A percentile compares a stretch with the other conserved stretches of the same genome.
Conservation (phyloP, 2,329 filamentous ascomycete species). For the Aspergillus pseudonomiae region DNA sequence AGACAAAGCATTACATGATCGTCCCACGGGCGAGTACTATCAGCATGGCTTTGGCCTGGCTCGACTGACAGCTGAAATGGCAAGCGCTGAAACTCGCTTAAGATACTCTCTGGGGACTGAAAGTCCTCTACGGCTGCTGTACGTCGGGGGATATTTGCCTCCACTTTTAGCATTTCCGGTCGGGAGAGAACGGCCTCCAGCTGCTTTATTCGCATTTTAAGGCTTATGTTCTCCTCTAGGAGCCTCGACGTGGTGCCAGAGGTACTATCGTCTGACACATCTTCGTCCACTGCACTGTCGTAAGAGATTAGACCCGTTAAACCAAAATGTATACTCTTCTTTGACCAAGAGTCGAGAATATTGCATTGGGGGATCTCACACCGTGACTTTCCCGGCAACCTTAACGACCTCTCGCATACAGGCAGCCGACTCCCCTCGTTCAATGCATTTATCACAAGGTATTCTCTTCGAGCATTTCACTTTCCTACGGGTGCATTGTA, state of each 20-base stretch:
- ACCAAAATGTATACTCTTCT: neutral
- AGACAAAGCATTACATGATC: neutral
- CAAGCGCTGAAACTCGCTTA: neutral
- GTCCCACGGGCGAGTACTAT: neutral
- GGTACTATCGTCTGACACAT: neutral
- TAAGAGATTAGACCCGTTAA: neutral
- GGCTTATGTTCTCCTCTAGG: neutral
- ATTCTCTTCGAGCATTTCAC: slow-evolving; percentile 12
- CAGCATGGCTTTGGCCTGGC: neutral
- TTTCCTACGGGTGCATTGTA: slow-evolving; percentile 9
- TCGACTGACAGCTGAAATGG: neutral
- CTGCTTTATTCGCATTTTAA: slow-evolving; percentile 8
- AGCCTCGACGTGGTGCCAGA: neutral
- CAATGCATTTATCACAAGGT: slow-evolving; percentile 9
- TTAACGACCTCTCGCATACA: slow-evolving; percentile 10
- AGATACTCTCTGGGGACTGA: neutral
- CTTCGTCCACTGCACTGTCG: neutral
- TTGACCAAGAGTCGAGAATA: neutral
- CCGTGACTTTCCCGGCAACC: slow-evolving; percentile 8
- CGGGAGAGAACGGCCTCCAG: slow-evolving; percentile 6
- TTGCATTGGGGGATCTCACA: neutral
- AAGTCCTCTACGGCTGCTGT: neutral
- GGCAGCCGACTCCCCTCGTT: slow-evolving; percentile 3
- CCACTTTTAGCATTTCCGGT: slow-evolving; percentile 4
- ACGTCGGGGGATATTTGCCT: neutral